Base-by-base conservation (phyloP, 306 rosid genomes). In the Vigna angularis region DNA sequence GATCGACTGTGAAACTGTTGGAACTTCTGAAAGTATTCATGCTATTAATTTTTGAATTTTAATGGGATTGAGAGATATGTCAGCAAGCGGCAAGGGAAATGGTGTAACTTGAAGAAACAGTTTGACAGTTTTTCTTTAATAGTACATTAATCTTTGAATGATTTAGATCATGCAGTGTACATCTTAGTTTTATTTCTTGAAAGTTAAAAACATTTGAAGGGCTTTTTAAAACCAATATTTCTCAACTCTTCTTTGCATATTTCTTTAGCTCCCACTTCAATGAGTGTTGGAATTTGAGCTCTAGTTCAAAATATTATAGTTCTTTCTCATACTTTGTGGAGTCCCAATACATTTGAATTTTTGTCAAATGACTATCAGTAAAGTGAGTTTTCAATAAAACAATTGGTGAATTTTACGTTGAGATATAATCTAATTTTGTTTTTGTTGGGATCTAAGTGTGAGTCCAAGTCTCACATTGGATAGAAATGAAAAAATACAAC, bases 41-140 rank as follows among this genome's bases (percentile, higher is more conserved):
- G 49, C 17, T 26, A 66, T 76, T 20, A 3, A 38, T 52, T 76
- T 42, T 17, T 30, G 40, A 17, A 51, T 30, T 76, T 56, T 52
- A 66, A 24, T 3, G 5, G 48, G 59, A 42, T 42, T 9, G 47
- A 42, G 47, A 42, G 47, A 42, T 42, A 26, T 9, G 47, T 2
- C 13, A 9, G 47, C 47, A 9, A 42, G 47, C 47, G 3, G 3
- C 12, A 3, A 42, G 13, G 13, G 47, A 30, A 42, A 42, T 9
- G 47, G 47, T 42, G 47, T 42, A 42, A 42, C 12, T 42, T 9
- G 13, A 9, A 40, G 8, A 72, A 57, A 40, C 24, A 40, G 67
- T 4, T 40, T 22, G 9, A 15, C 14, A 24, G n/a, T 14, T 73
- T 12, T 38, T 73, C 56, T 20, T 7, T 15, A 47, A 24, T 22